Conservation (phyloP, 805 yeast species). For the Ogataea parapolymorpha region DNA sequence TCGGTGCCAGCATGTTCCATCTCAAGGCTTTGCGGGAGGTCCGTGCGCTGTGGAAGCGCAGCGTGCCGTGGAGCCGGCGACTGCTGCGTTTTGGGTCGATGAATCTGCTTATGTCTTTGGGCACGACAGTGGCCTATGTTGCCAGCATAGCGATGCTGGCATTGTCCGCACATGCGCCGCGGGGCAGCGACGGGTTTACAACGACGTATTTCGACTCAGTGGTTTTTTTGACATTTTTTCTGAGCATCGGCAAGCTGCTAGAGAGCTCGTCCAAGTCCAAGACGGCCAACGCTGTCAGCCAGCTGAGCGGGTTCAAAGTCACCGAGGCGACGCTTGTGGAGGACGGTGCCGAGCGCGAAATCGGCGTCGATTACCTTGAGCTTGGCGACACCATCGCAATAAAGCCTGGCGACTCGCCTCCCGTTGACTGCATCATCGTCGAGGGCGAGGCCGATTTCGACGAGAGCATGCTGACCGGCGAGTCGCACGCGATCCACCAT, state of each 20-base stretch:
- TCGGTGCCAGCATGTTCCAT: slow-evolving; percentile 73
- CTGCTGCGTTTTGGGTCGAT: slow-evolving; percentile 72
- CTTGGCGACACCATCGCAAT: slow-evolving; percentile 48
- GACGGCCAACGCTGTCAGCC: slow-evolving; percentile 62
- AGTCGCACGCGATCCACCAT: slow-evolving; percentile 57
- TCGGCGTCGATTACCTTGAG: slow-evolving; percentile 46
- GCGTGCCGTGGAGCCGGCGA: slow-evolving; percentile 53
- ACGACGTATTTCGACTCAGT: slow-evolving; percentile 79
- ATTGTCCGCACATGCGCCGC: slow-evolving; percentile 37
- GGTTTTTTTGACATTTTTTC: slow-evolving; percentile 68
- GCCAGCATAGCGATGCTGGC: slow-evolving; percentile 58
- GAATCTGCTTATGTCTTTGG: slow-evolving; percentile 69
- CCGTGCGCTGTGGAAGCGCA: slow-evolving; percentile 51
- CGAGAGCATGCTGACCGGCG: slow-evolving; percentile 63
- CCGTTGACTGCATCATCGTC: slow-evolving; percentile 51
- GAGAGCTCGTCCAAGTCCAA: slow-evolving; percentile 65
- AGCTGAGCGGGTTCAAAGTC: slow-evolving; percentile 50
- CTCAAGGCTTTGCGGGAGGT: slow-evolving; percentile 61
- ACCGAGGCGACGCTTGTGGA: slow-evolving; percentile 45
- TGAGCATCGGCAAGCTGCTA: slow-evolving; percentile 65
- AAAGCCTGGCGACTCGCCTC: slow-evolving; percentile 57
- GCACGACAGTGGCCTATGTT: slow-evolving; percentile 69
- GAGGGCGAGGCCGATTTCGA: slow-evolving; percentile 51
- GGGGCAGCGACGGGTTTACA: slow-evolving; percentile 39
- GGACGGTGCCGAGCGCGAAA: slow-evolving; percentile 16